Evolutionary conservation across 306 rosid genomes (phyloP).

Genomic region (Leucaena leucocephala): DNA sequence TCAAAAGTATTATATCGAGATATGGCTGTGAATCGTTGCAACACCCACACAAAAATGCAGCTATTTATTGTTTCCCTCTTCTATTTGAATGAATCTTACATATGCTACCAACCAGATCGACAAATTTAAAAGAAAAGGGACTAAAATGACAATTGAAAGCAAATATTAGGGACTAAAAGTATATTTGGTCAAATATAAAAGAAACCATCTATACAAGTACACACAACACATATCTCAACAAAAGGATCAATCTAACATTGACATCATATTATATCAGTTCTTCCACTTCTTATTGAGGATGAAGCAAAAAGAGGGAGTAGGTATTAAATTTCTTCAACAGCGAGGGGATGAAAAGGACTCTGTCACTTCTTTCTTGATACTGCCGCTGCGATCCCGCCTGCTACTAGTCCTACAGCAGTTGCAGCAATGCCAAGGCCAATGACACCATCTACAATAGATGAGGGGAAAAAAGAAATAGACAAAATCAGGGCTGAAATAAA

Average conservation of each 20-base stretch:
- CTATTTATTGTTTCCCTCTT: not conserved
- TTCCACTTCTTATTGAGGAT: constrained; percentile 10
- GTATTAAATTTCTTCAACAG: constrained; percentile 24
- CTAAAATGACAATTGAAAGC: not conserved
- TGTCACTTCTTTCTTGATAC: constrained; percentile 60
- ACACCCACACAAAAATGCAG: not conserved
- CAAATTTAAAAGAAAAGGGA: not conserved
- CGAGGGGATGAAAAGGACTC: constrained; percentile 8
- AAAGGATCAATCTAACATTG: constrained; percentile 8
- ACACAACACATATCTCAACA: constrained; percentile 9
- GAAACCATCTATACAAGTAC: not conserved
- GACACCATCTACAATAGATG: constrained; percentile 70
- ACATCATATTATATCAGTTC: not conserved
- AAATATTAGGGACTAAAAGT: not conserved
- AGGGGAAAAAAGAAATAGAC: not conserved
- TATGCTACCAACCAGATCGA: not conserved
- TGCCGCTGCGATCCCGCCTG: constrained; percentile 83
- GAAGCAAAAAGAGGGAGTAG: constrained; percentile 24
- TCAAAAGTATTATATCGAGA: not conserved
- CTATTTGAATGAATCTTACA: not conserved
- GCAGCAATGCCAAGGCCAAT: constrained; percentile 91
- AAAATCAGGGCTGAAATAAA: constrained; percentile 28
- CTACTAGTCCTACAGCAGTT: constrained; percentile 81
- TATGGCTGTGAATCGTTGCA: not conserved
- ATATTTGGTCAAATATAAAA: not conserved